phyloP scores from a whole-genome alignment of 331 rosid species.

The Cydonia oblonga region DNA sequence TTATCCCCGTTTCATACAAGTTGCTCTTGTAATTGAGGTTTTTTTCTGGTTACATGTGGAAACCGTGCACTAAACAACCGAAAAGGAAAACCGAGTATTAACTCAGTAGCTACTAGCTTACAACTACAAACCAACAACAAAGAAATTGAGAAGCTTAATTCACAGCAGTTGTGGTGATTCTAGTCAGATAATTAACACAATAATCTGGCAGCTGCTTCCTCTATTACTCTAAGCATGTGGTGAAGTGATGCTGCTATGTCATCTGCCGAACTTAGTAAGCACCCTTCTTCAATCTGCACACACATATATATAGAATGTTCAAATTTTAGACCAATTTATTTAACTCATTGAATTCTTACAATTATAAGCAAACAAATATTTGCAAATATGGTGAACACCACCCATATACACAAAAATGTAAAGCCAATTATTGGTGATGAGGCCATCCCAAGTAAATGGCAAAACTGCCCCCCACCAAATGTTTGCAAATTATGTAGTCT shows the following conservation, averaged over 20 bases:
- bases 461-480: neutral
- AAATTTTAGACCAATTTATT: conserved; percentile 8
- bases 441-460: neutral
- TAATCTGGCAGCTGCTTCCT: conserved; percentile 36
- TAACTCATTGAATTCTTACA: neutral
- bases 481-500: too few relatives aligned
- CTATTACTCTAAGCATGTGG: conserved; percentile 56
- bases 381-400: neutral
- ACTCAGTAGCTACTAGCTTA: too few relatives aligned
- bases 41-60: too few relatives aligned
- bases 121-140: neutral
- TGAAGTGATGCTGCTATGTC: conserved; percentile 77
- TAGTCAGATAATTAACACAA: conserved; percentile 19
- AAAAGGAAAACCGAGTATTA: too few relatives aligned
- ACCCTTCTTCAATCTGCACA: conserved; percentile 82
- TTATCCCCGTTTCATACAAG: too few relatives aligned
- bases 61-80: too few relatives aligned
- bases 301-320: neutral
- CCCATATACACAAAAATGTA: neutral
- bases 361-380: neutral
- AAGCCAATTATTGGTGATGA: conserved; percentile 1
- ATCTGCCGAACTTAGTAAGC: conserved; percentile 62
- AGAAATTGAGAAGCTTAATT: neutral
- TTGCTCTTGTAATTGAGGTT: too few relatives aligned
- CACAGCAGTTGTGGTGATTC: neutral